Evolutionary conservation across 2,329 filamentous ascomycete species (phyloP), one percentile per base, ranked within the genome.

Genomic region (Aspergillus aculeatinus): DNA sequence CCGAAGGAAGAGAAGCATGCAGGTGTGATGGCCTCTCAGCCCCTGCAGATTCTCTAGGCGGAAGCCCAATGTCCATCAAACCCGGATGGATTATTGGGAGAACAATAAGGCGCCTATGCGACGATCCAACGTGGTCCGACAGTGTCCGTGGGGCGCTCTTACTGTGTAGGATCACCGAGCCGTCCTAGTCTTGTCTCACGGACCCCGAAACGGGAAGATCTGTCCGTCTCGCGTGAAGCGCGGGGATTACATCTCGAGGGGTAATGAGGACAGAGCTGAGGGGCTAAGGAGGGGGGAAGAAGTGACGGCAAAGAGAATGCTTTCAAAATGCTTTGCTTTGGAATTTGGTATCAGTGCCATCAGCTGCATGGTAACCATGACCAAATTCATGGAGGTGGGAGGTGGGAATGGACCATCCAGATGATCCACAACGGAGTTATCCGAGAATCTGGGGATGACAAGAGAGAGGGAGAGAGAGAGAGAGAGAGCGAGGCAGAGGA

Each of bases 21-120:
- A 55, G 53, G 42, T 19, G 42, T 29, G 53, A 29, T 55, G 53
- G 53, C 19, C 29, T 55, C 29, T 44, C 42, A 25, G 48, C 53
- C 53, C 53, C 44, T 59, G 59, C 61, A 57, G 39, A 44, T 52
- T 47, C 23, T 33, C 44, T 23, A 39, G 48, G 59, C 59, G 61
- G 59, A 54, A 56, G 48, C 33, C 49, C 42, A 25, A 51, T 25
- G 25, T 51, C 49, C 58, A 60, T 31, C 39, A 57, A 61, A 54
- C 35, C 54, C 59, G 57, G 42, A 47, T 35, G 57, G 42, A 47
- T 35, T n/a, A 55, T 44, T 48, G 27, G 44, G 57, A 55, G 51
- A n/a, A 44, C 16, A 12, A 44, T 44, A 12, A n/a, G 50, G 61
- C 54, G 61, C 61, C 57, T 61, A 59, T 61, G 60, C 51, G 61